Base-by-base conservation (phyloP, 768 basidiomycete species). In the Steccherinum ochraceum region DNA sequence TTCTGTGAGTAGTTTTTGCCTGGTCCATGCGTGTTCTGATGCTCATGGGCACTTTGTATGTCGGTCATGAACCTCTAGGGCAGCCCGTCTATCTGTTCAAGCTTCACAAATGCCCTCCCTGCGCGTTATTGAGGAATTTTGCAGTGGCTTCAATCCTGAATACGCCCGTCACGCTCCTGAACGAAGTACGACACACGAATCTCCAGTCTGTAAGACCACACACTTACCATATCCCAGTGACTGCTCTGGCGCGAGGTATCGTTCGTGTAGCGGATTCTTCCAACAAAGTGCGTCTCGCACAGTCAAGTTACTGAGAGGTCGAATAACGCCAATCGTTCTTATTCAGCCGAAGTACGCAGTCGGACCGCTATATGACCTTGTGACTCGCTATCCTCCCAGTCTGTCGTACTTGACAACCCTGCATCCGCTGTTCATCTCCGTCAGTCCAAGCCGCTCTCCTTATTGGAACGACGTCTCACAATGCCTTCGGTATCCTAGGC, bases 151-250 rank as follows among this genome's bases (percentile, higher is more conserved):
- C 52, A 68, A 72, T 40, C 77, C 84, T 0, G 77, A 78, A 45
- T 79, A 84, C 24, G 84, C 84, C 24, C 72, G 86, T 23, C 63
- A 73, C 42, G 85, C 80, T 1, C 84, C 87, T 3, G 86, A 90
- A 53, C 79, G 83, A 64, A 76, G 88, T 85, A 54, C 16, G 66
- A 25, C 20, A 46, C 47, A 12, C 2, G 5, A 30, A 48, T 16
- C 44, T 5, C 5, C 11, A 19, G 18, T 39, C 46, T 21, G 24
- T 23, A 45, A n/a, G n/a, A 46, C 21, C 42, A 61, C 50, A 53
- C 49, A 41, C 25, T 48, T 42, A 52, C 23, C 18, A 24, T 21
- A 5, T 20, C 54, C 13, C 58, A 89, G 87, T 91, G 5, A 81
- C 81, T 1, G 58, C 74, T 27, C 69, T 91, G 2, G 89, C 85